Conservation (phyloP, 257 asterid genomes). For the Jacaranda mimosifolia region DNA sequence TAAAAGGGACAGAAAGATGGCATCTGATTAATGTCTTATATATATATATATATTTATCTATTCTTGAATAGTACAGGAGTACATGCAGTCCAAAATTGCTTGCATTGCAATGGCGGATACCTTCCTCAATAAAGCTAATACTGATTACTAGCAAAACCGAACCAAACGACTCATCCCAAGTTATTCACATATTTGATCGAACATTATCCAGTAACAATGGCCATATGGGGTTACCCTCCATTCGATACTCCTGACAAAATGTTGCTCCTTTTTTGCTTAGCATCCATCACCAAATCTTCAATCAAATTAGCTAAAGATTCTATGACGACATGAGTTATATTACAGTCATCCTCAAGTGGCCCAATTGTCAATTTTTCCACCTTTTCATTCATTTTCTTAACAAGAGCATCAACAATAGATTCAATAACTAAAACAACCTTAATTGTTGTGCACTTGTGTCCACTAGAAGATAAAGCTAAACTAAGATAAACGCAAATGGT, state of each 20-base stretch:
- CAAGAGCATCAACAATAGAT: background rate
- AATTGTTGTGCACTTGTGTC: background rate
- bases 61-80: background rate
- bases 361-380: background rate
- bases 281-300: background rate
- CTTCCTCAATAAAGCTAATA: background rate
- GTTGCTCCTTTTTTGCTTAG: background rate
- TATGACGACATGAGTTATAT: background rate
- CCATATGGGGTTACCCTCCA: background rate
- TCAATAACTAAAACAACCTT: background rate
- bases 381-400: background rate
- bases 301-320: background rate
- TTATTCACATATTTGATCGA: background rate
- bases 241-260: background rate
- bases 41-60: no score
- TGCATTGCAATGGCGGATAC: background rate
- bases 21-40: no score
- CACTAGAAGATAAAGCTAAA: background rate
- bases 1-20: no score
- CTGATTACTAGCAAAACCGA: background rate
- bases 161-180: conserved; percentile 15
- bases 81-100: conserved; percentile 8
- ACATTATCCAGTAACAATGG: background rate
- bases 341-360: background rate
- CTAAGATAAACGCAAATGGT: no score